These are phyloP conservation scores for Tremella mesenterica DNA, from an alignment of 768 basidiomycete species.

Conservation along the genomic window DNA sequence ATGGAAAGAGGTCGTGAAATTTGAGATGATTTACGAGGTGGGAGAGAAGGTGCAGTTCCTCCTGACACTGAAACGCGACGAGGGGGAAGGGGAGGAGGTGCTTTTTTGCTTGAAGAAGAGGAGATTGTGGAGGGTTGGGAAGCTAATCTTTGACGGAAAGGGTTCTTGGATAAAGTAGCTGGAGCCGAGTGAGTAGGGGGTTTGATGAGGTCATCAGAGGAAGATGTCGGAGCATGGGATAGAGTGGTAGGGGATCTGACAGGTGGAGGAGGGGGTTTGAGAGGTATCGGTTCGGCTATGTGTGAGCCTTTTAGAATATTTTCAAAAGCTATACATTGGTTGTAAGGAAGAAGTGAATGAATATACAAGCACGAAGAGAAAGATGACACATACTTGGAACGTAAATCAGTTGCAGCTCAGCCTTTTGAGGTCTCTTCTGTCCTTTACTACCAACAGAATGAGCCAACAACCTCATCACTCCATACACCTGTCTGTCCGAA, in stretches of 20 bases:
- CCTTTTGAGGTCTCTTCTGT: neutral
- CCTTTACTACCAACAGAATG: neutral
- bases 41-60: neutral
- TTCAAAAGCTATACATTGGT: no score
- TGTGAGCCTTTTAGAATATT: no score
- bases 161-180: neutral
- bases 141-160: neutral
- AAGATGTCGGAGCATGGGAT: neutral
- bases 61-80: neutral
- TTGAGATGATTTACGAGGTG: neutral
- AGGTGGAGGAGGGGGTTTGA: neutral
- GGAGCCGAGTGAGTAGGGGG: neutral
- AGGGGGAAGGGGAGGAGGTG: neutral
- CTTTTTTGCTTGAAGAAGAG: neutral
- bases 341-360: no score
- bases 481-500: neutral
- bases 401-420: neutral
- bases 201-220: neutral
- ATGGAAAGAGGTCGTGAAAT: neutral
- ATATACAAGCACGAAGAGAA: neutral
- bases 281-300: neutral
- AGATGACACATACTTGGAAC: neutral
- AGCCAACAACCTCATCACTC: neutral
- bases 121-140: neutral
- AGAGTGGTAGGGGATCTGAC: no score